phyloP scores from a whole-genome alignment of 1,284 basidiomycete species.

The Anthracocystis setariae region DNA sequence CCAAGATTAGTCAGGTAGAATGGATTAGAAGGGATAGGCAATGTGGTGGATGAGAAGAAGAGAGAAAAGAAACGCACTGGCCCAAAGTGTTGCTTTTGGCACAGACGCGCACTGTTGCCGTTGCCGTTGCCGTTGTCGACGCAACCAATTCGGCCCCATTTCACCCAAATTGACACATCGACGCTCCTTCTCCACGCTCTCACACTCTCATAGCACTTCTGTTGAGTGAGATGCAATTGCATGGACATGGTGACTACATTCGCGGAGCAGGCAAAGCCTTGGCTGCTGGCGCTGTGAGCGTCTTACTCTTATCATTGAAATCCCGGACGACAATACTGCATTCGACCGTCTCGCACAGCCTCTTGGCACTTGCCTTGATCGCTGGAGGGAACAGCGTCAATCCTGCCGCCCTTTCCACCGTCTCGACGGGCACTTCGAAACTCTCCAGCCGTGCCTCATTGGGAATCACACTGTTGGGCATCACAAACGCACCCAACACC shows the following conservation, averaged over 20 bases:
- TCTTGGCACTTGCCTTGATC: slow-evolving; percentile 81
- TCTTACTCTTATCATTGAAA: slow-evolving; percentile 51
- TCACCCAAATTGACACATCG: no score
- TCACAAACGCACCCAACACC: slow-evolving; percentile 62
- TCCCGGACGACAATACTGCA: slow-evolving; percentile 63
- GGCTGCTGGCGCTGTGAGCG: slow-evolving; percentile 22
- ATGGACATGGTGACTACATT: slow-evolving; percentile 4
- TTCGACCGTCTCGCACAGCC: slow-evolving; percentile 75
- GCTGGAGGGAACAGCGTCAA: slow-evolving; percentile 86
- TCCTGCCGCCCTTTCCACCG: slow-evolving; percentile 90
- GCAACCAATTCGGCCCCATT: no score
- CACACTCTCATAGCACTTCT: no score
- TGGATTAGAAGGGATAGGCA: not conserved
- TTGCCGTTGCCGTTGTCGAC: no score
- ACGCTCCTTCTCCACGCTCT: no score
- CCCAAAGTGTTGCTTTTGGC: no score
- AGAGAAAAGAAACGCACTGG: no score
- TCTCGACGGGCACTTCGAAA: slow-evolving; percentile 74
- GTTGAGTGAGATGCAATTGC: no score
- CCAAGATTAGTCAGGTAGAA: not conserved
- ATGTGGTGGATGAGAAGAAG: not conserved
- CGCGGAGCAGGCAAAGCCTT: slow-evolving; percentile 18
- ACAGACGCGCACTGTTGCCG: no score
- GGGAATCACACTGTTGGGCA: slow-evolving; percentile 66
- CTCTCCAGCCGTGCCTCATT: slow-evolving; percentile 60